Percentiles rank a stretch among this genome's conserved stretches.
Evolutionary conservation across 495 filamentous ascomycete species (phyloP).

Genomic region (Ramalina intermedia): DNA sequence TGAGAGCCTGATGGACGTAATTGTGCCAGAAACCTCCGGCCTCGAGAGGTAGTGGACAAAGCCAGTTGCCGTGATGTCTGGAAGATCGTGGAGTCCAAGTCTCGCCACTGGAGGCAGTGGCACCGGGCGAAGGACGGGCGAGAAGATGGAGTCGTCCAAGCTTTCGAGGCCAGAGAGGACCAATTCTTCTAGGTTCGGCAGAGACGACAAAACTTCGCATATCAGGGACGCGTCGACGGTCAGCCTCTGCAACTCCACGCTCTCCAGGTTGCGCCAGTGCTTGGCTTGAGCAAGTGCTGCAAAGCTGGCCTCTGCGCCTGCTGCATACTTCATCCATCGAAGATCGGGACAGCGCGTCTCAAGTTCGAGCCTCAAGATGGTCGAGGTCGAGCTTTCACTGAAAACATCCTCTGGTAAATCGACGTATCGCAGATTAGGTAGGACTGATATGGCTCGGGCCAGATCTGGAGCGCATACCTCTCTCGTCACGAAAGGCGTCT

Average conservation of each 20-base stretch:
- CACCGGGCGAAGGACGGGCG: slow-evolving; percentile 36
- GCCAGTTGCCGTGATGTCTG: slow-evolving; percentile 55
- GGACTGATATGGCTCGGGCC: slow-evolving; percentile 69
- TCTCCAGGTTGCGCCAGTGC: slow-evolving; percentile 67
- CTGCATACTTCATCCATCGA: slow-evolving; percentile 72
- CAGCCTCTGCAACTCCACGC: slow-evolving; percentile 58
- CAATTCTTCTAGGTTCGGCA: slow-evolving; percentile 54
- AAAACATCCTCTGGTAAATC: slow-evolving; percentile 83
- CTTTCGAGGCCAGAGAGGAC: slow-evolving; percentile 51
- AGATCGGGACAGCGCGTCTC: slow-evolving; percentile 70
- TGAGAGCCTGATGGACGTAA: slow-evolving; percentile 48
- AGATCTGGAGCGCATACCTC: slow-evolving; percentile 75
- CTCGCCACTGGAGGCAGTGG: slow-evolving; percentile 57
- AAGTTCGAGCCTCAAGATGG: slow-evolving; percentile 66
- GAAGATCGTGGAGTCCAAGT: slow-evolving; percentile 51
- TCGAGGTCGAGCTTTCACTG: slow-evolving; percentile 58
- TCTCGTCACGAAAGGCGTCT: slow-evolving; percentile 92
- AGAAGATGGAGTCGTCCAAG: slow-evolving; percentile 65
- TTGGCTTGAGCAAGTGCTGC: slow-evolving; percentile 46
- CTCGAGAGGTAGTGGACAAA: slow-evolving; percentile 47
- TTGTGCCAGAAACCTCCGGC: slow-evolving; percentile 29
- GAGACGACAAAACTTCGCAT: slow-evolving; percentile 50
- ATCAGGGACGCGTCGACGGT: slow-evolving; percentile 58
- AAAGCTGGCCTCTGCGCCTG: slow-evolving; percentile 66
- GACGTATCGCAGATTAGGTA: slow-evolving; percentile 77